Conservation (phyloP, 129 eudicot species). For the Flaveria sonorensis region DNA sequence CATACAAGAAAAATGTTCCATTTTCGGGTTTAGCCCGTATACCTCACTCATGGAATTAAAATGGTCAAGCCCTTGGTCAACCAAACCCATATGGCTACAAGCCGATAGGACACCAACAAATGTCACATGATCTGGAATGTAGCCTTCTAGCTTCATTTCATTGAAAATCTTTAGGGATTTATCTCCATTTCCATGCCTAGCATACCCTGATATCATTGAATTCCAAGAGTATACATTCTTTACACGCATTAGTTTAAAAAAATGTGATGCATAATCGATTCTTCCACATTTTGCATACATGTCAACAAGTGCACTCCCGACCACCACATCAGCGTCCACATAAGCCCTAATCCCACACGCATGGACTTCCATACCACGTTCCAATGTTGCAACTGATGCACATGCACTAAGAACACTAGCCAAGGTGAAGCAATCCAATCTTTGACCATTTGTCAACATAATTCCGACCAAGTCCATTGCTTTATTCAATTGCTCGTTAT, state of each 20-base stretch:
- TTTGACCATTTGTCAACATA: conserved; percentile 69
- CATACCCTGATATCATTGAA: conserved; percentile 91
- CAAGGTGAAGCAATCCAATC: conserved; percentile 74
- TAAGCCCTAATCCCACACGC: conserved; percentile 75
- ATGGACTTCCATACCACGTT: conserved; percentile 95
- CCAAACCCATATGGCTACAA: conserved; percentile 92
- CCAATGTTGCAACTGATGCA: conserved; percentile 95
- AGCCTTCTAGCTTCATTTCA: conserved; percentile 59
- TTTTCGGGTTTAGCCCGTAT: conserved; percentile 59
- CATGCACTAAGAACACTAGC: conserved; percentile 96
- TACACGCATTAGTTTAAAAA: conserved; percentile 61
- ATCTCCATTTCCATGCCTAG: conserved; percentile 79
- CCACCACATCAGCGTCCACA: conserved; percentile 77
- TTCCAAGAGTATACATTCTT: conserved; percentile 85
- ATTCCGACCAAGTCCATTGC: conserved; percentile 74
- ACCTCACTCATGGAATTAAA: conserved; percentile 72
- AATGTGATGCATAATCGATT: conserved; percentile 73
- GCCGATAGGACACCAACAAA: conserved; percentile 87
- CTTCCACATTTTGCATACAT: conserved; percentile 95
- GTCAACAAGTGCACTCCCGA: conserved; percentile 87
- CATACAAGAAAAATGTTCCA: conserved; percentile 93
- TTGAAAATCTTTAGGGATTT: conserved; percentile 58
- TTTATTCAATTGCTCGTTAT: conserved; percentile 53
- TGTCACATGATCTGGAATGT: conserved; percentile 83
- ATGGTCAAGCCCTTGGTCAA: conserved; percentile 60